Evolutionary conservation across 805 yeast genomes (phyloP).

Genomic region (Lipomyces japonicus): DNA sequence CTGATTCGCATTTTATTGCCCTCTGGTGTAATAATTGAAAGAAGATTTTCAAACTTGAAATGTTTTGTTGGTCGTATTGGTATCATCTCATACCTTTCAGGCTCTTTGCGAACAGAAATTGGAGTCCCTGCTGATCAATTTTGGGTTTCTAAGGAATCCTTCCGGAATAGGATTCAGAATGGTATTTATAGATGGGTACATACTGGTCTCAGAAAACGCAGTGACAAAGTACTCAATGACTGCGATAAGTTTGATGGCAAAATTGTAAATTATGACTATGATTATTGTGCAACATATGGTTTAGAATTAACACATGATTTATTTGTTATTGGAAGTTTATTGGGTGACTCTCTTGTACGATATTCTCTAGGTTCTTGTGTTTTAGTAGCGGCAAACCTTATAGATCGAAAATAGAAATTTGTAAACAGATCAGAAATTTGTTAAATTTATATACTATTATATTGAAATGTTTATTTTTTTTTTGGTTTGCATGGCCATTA

Average conservation of each 20-base stretch:
- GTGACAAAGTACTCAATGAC: neutral
- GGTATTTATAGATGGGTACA: neutral
- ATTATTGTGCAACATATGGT: slow-evolving; percentile 19
- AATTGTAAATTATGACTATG: neutral
- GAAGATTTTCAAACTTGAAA: slow-evolving; percentile 22
- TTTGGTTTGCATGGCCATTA: neutral
- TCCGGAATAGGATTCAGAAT: slow-evolving; percentile 12
- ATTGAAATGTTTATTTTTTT: neutral
- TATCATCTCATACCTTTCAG: slow-evolving; percentile 31
- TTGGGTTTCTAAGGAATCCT: slow-evolving; percentile 18
- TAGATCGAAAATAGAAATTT: neutral
- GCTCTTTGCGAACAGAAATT: slow-evolving; percentile 22
- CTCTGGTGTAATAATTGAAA: slow-evolving; percentile 3
- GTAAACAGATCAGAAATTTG: too few species aligned
- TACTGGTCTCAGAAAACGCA: too few species aligned
- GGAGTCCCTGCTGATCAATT: slow-evolving; percentile 20
- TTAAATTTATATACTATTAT: neutral
- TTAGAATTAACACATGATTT: slow-evolving; percentile 28
- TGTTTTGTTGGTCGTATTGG: slow-evolving; percentile 36
- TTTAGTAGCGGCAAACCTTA: slow-evolving; percentile 30
- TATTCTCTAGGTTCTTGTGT: slow-evolving; percentile 34
- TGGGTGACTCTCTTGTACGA: slow-evolving; percentile 37
- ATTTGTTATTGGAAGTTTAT: slow-evolving; percentile 34
- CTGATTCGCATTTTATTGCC: slow-evolving; percentile 3
- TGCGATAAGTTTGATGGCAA: neutral